Conservation (phyloP, 805 yeast genomes). For the Saccharomycopsis amapae region DNA sequence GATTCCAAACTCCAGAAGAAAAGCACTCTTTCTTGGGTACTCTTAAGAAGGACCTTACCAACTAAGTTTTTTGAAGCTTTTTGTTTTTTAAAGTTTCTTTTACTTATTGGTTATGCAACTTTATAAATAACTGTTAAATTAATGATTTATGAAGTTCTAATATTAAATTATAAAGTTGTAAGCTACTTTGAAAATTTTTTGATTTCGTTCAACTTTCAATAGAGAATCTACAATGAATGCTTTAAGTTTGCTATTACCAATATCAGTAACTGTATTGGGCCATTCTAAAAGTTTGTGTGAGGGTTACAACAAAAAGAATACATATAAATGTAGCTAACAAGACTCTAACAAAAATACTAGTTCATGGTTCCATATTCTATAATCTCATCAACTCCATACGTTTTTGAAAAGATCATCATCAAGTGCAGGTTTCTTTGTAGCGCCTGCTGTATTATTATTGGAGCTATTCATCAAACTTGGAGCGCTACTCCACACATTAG, state of each 20-base stretch:
- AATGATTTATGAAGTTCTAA: not conserved
- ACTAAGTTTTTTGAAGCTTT: slow-evolving; percentile 1
- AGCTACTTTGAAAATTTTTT: not conserved
- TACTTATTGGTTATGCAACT: not conserved
- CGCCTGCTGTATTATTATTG: slow-evolving; percentile 23
- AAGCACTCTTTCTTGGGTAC: slow-evolving; percentile 99
- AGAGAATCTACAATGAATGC: too few relatives aligned
- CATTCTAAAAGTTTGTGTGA: too few relatives aligned
- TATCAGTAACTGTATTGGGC: too few relatives aligned
- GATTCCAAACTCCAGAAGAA: slow-evolving; percentile 99
- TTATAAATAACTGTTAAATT: not conserved
- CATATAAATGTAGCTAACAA: too few relatives aligned
- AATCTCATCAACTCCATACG: slow-evolving; percentile 40
- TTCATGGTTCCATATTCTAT: too few relatives aligned
- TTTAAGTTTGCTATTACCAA: too few relatives aligned
- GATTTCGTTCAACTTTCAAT: not conserved
- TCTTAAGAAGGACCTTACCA: slow-evolving; percentile 87
- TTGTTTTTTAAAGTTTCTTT: not conserved
- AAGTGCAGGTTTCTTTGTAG: slow-evolving; percentile 29
- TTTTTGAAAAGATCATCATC: slow-evolving; percentile 66
- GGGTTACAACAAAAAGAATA: too few relatives aligned
- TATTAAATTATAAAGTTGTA: not conserved
- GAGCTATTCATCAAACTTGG: slow-evolving; percentile 1
- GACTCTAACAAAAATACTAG: too few relatives aligned
- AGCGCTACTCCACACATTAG: not conserved